Conservation (phyloP, 148 eudicot genomes). For the Camellia lanceoleosa region DNA sequence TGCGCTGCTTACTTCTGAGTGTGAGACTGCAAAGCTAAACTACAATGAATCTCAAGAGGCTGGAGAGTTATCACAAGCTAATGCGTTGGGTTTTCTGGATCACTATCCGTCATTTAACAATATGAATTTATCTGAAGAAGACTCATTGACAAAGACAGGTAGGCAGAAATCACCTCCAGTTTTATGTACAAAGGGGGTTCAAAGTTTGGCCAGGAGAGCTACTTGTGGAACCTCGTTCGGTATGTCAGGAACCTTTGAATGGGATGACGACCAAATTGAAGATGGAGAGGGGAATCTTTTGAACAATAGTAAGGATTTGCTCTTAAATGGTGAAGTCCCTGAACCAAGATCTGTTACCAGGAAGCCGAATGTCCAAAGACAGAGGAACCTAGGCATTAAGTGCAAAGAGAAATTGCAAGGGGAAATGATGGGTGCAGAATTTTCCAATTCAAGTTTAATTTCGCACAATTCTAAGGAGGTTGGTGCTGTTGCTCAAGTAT, state of each 20-base stretch:
- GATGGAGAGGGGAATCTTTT: slow-evolving; percentile 13
- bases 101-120: slow-evolving; percentile 42
- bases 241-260: slow-evolving; percentile 40
- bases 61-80: slow-evolving; percentile 39
- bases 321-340: slow-evolving; percentile 12
- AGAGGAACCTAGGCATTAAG: slow-evolving; percentile 13
- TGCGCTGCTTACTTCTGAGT: slow-evolving; percentile 11
- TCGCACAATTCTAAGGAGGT: slow-evolving; percentile 8
- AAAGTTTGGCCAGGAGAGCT: slow-evolving; percentile 45
- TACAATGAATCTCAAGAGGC: slow-evolving; percentile 47
- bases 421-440: background rate
- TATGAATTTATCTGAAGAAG: slow-evolving; percentile 26
- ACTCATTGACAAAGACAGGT: slow-evolving; percentile 14
- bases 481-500: slow-evolving; percentile 16
- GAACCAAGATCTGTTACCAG: slow-evolving; percentile 22
- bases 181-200: slow-evolving; percentile 41
- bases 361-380: slow-evolving; percentile 19
- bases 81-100: slow-evolving; percentile 60
- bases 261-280: slow-evolving; percentile 38
- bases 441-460: slow-evolving; percentile 17
- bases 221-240: slow-evolving; percentile 18
- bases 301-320: slow-evolving; percentile 15
- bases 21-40: slow-evolving; percentile 24
- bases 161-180: slow-evolving; percentile 42
- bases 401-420: slow-evolving; percentile 16